These are phyloP conservation scores for Pseudonectria buxi DNA, from an alignment of 2,329 filamentous ascomycete species.

Conservation along the genomic window DNA sequence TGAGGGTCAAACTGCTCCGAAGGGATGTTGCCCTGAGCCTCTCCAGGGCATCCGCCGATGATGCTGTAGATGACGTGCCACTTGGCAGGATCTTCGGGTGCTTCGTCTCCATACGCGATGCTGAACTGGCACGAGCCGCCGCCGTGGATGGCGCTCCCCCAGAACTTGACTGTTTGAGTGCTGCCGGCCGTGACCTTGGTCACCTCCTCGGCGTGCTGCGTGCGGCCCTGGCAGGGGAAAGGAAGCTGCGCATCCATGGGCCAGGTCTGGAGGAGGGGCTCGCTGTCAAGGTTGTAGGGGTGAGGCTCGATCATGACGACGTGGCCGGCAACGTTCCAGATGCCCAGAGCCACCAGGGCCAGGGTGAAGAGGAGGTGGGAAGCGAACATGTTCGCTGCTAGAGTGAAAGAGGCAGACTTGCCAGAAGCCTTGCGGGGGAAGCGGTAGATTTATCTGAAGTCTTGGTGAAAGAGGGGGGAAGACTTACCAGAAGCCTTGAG, in stretches of 20 bases:
- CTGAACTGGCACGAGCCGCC: conserved; percentile 22
- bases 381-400: too few species aligned
- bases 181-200: conserved; percentile 17
- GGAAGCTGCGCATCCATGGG: conserved; percentile 14
- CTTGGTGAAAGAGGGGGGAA: too few species aligned
- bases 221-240: conserved; percentile 19
- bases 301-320: conserved; percentile 24
- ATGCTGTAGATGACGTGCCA: conserved; percentile 21
- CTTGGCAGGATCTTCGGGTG: conserved; percentile 9
- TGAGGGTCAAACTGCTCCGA: conserved; percentile 8
- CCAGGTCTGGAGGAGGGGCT: conserved; percentile 14
- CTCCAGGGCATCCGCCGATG: conserved; percentile 19
- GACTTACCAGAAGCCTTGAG: too few species aligned
- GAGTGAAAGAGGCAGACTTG: too few species aligned
- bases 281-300: conserved; percentile 22
- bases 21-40: conserved; percentile 14
- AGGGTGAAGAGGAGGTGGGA: too few species aligned
- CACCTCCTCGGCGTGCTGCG: conserved; percentile 13
- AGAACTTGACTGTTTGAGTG: conserved; percentile 18
- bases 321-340: conserved; percentile 3
- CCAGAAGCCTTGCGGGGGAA: too few species aligned
- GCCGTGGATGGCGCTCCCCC: conserved; percentile 22
- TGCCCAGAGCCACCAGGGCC: background rate
- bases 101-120: conserved; percentile 15
- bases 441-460: too few species aligned